A percentile compares a stretch with the other conserved stretches of the same genome.
phyloP scores from a whole-genome alignment of 805 yeast species.

The Kockiozyma suomiensis region DNA sequence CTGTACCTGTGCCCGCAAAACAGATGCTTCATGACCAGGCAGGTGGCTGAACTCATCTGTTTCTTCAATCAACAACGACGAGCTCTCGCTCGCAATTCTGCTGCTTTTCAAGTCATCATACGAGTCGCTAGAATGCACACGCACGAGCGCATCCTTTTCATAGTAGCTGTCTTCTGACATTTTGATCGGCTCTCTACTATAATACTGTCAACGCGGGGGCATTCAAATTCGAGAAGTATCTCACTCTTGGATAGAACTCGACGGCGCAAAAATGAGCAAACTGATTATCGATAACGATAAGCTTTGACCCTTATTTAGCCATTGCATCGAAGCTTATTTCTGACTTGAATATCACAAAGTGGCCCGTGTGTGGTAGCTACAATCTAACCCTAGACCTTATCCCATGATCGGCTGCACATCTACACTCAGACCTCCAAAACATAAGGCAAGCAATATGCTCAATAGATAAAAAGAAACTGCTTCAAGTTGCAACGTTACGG shows the following conservation, averaged over 20 bases:
- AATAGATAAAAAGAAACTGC: no score
- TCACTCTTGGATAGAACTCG: no score
- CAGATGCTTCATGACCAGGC: slow-evolving; percentile 17
- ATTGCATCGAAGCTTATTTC: not conserved
- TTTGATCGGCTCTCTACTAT: not conserved
- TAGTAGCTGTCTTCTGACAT: not conserved
- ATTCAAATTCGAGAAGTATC: no score
- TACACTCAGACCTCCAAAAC: no score
- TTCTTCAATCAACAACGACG: slow-evolving; percentile 3
- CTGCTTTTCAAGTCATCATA: not conserved
- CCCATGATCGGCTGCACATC: no score
- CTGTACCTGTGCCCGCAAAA: slow-evolving; percentile 22
- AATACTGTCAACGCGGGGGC: no score
- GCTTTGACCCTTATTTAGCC: not conserved
- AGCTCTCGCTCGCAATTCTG: not conserved
- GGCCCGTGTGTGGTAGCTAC: no score
- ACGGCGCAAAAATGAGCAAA: no score
- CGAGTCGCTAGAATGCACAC: not conserved
- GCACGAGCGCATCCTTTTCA: slow-evolving; percentile 8
- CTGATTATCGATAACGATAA: not conserved
- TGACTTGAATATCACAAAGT: no score
- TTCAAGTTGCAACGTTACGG: no score
- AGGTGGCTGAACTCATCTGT: slow-evolving; percentile 24
- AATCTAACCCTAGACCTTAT: no score
- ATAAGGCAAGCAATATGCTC: no score